Percentiles rank a stretch among this genome's conserved stretches.
These are phyloP conservation scores for Zygoascus biomembranicola DNA, from an alignment of 805 yeast genomes.

Conservation along the genomic window DNA sequence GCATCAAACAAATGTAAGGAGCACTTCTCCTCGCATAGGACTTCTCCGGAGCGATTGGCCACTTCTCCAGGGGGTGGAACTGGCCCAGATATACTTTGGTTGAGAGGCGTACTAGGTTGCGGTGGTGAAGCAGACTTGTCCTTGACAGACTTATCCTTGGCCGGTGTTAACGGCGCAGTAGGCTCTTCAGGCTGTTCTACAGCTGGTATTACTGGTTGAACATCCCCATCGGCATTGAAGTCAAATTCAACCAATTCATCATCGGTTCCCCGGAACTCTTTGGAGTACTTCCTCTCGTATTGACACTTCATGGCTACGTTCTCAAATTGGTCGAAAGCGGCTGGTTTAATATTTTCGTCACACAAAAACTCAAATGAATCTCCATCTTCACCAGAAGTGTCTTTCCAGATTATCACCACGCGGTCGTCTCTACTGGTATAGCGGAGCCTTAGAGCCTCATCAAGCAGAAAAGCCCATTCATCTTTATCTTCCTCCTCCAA, in stretches of 20 bases:
- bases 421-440: constrained; percentile 46
- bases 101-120: constrained; percentile 3
- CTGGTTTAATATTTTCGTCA: constrained; percentile 41
- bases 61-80: not conserved
- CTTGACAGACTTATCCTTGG: not conserved
- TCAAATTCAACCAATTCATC: constrained; percentile 53
- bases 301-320: constrained; percentile 55
- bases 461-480: constrained; percentile 65
- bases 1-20: constrained; percentile 56
- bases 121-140: constrained; percentile 11
- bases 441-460: constrained; percentile 50
- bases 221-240: constrained; percentile 25
- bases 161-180: not conserved
- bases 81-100: not conserved
- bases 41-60: not conserved
- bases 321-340: constrained; percentile 54
- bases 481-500: constrained; percentile 40
- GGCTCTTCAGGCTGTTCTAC: not conserved
- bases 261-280: constrained; percentile 34
- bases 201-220: not conserved
- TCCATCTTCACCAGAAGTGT: constrained; percentile 76
- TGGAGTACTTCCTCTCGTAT: constrained; percentile 66
- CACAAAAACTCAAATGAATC: constrained; percentile 77
- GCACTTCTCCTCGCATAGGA: constrained; percentile 16
- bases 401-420: constrained; percentile 67